phyloP scores from a whole-genome alignment of 345 rosid species.

The Eucalyptus shirleyi region DNA sequence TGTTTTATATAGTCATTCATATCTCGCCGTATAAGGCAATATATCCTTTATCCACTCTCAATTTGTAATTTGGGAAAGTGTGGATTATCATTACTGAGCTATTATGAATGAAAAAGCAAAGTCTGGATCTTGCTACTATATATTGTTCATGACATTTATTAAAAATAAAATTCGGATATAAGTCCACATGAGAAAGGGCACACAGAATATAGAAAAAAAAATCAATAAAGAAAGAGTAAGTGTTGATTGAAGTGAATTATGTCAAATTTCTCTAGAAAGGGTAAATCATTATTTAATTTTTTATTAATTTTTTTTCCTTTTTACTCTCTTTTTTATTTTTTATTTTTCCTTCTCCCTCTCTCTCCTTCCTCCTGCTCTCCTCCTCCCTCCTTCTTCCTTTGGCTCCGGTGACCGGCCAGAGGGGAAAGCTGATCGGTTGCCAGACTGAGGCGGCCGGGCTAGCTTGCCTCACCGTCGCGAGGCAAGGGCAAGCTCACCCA shows the following conservation, averaged over 20 bases:
- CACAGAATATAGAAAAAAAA: neutral
- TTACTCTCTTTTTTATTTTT: too few species aligned
- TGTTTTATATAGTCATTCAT: neutral
- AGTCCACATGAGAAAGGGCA: neutral
- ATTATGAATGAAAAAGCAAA: neutral
- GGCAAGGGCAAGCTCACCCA: accelerated
- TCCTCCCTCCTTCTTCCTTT: too few species aligned
- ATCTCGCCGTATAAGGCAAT: neutral
- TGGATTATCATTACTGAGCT: neutral
- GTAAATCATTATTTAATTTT: too few species aligned
- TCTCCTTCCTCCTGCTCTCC: too few species aligned
- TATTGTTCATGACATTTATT: neutral
- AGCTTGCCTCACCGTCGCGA: accelerated
- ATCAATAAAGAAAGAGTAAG: neutral
- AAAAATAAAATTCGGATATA: neutral
- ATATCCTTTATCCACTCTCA: neutral
- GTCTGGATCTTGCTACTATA: neutral
- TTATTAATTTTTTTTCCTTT: too few species aligned
- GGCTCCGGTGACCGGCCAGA: accelerated
- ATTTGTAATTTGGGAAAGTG: neutral
- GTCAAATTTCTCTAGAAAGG: too few species aligned
- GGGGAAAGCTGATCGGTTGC: accelerated
- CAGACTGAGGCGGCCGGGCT: accelerated
- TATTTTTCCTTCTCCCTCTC: too few species aligned
- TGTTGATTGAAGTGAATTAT: neutral